These are phyloP conservation scores for Middelhovenomyces tepae DNA, from an alignment of 805 yeast species.

Conservation along the genomic window DNA sequence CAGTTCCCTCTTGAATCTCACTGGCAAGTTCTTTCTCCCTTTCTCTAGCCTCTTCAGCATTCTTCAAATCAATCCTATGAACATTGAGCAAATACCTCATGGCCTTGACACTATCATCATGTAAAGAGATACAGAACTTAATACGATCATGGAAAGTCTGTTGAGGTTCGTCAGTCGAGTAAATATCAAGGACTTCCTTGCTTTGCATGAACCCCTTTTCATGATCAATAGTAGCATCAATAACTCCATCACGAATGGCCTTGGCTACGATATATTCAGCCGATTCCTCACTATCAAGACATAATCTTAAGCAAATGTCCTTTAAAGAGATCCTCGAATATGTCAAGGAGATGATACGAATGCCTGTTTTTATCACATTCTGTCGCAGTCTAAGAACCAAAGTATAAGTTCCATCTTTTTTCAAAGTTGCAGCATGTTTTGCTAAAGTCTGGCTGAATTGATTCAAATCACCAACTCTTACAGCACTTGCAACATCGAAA, in stretches of 20 bases:
- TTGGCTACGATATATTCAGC: constrained; percentile 96
- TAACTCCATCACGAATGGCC: constrained; percentile 94
- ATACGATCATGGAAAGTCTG: constrained; percentile 86
- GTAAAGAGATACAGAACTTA: constrained; percentile 79
- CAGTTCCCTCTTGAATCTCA: constrained; percentile 36
- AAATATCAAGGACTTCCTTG: constrained; percentile 75
- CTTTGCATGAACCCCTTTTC: constrained; percentile 87
- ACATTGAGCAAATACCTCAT: constrained; percentile 78
- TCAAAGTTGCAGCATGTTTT: constrained; percentile 51
- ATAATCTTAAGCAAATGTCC: constrained; percentile 88
- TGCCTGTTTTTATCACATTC: constrained; percentile 96
- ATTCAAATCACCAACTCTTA: constrained; percentile 81
- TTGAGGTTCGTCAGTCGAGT: constrained; percentile 83
- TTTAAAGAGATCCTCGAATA: constrained; percentile 85
- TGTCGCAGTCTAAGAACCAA: constrained; percentile 86
- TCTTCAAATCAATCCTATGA: constrained; percentile 41
- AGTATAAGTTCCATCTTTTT: constrained; percentile 72
- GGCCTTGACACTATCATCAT: constrained; percentile 86
- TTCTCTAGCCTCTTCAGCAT: constrained; percentile 47
- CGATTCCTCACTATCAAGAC: constrained; percentile 86
- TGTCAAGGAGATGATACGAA: constrained; percentile 82
- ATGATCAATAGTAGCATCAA: constrained; percentile 89
- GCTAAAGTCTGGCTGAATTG: constrained; percentile 64
- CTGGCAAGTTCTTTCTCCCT: constrained; percentile 42
- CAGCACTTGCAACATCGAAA: constrained; percentile 81